phyloP scores from a whole-genome alignment of 2,329 filamentous ascomycete genomes.

The Verticillium klebahnii region DNA sequence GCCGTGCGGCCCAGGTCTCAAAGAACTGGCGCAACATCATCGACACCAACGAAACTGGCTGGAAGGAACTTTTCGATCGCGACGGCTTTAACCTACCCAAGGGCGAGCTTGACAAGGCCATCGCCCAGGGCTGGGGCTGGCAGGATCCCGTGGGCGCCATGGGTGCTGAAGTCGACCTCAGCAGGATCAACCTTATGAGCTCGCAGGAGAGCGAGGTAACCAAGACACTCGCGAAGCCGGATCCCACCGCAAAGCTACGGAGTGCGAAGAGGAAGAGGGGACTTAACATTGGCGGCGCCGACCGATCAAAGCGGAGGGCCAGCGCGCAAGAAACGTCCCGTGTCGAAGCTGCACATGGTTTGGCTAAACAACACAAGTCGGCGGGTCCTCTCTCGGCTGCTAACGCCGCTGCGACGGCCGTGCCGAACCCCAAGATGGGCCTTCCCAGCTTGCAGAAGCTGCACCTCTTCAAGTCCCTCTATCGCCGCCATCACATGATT shows the following conservation, averaged over 20 bases:
- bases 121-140: conserved; percentile 95
- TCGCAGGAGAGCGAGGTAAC: conserved; percentile 37
- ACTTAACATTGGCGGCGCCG: conserved; percentile 38
- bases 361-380: conserved; percentile 50
- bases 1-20: conserved; percentile 86
- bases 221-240: conserved; percentile 24
- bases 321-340: conserved; percentile 41
- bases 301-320: conserved; percentile 50
- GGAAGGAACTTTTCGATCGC: conserved; percentile 85
- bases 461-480: conserved; percentile 94
- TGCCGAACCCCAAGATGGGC: conserved; percentile 78
- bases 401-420: conserved; percentile 73
- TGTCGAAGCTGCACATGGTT: conserved; percentile 38
- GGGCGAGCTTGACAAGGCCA: conserved; percentile 80
- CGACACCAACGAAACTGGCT: conserved; percentile 89
- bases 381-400: conserved; percentile 86
- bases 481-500: conserved; percentile 88
- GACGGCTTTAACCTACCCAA: conserved; percentile 77
- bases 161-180: conserved; percentile 78
- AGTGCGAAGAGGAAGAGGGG: conserved; percentile 54
- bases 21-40: conserved; percentile 89
- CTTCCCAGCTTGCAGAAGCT: conserved; percentile 74
- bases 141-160: conserved; percentile 75
- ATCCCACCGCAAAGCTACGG: conserved; percentile 38
- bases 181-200: conserved; percentile 48